Evolutionary conservation across 176 grass and related monocot genomes (phyloP), one percentile per base, ranked within the genome.

Genomic region (Eleusine indica): DNA sequence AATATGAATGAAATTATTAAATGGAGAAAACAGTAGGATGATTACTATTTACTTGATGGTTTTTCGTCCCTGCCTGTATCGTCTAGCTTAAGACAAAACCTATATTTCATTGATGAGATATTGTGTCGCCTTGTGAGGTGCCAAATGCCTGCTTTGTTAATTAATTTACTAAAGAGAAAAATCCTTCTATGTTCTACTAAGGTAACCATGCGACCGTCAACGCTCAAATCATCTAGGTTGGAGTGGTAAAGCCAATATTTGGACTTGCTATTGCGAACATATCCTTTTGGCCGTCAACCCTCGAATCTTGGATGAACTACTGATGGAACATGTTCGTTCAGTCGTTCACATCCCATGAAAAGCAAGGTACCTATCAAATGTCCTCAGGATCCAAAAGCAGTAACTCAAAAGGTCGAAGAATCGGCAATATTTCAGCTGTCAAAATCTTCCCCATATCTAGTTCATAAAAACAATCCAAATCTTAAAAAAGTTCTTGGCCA

Each of bases 371-470:
- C 49, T 51, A 81, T 70, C 79, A 38, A 68, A 72, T 52, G 54
- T 80, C 67, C 21, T 18, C 25, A 12, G 15, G 32, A n/a, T 84
- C 47, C 37, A 70, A 78, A 79, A 86, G 84, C 18, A 46, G 8
- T 2, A 43, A 54, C 69, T 13, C 21, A 86, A 73, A 86, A 65
- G 44, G 16, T 1, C 29, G 5, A 17, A 28, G 57, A 80, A 65
- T n/a, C 57, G 6, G 3, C 46, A 6, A 5, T 12, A 25, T 37
- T 68, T 56, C 4, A 56, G n/a, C 44, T 25, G 35, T 84, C 82
- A 47, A 57, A 58, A 37, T 83, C 42, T 83, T 83, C 37, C 25
- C 58, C 39, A 83, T 56, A 83, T 54, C 15, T 30, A 83, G 38
- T 58, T 58, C 37, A 74, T 42, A 14, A 49, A 28, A 48, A 11